phyloP scores from a whole-genome alignment of 2,329 filamentous ascomycete genomes.

The Penicillium sp. region DNA sequence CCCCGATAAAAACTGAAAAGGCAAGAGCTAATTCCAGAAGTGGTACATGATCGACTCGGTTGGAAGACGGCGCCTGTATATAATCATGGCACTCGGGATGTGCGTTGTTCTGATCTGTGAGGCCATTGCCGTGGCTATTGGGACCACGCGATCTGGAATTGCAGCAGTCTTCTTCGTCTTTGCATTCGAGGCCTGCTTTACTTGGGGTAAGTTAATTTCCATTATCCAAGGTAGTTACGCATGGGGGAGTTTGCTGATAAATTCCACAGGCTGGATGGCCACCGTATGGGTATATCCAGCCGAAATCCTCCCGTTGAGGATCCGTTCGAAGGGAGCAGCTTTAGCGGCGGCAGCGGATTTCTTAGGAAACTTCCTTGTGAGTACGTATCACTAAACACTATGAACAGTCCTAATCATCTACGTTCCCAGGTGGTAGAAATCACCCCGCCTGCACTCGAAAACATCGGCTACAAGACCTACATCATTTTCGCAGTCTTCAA shows the following conservation, averaged over 20 bases:
- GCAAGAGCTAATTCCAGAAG: not conserved
- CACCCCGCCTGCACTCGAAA: conserved; percentile 56
- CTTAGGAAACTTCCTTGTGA: conserved; percentile 25
- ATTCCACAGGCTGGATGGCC: conserved; percentile 19
- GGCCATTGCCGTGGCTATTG: conserved; percentile 20
- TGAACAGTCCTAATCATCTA: not conserved
- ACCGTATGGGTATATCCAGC: conserved; percentile 22
- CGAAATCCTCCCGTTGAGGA: conserved; percentile 19
- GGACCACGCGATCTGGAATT: conserved; percentile 11
- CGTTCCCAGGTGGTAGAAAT: conserved; percentile 52
- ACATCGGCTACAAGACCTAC: conserved; percentile 58
- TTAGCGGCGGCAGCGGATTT: conserved; percentile 33
- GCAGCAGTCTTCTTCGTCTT: conserved; percentile 24
- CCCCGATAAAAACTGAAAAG: conserved; percentile 8
- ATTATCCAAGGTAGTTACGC: not conserved
- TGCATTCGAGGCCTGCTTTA: conserved; percentile 23
- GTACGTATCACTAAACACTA: not conserved
- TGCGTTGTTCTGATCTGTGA: conserved; percentile 22
- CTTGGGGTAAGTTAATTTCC: conserved; percentile 8
- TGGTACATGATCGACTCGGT: conserved; percentile 16
- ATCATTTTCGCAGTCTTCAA: conserved; percentile 65
- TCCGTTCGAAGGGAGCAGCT: conserved; percentile 29
- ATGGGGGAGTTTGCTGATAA: not conserved
- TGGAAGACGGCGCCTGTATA: conserved; percentile 12
- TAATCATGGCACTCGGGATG: conserved; percentile 21